These are phyloP conservation scores for Fusarium piperis DNA, from an alignment of 2,329 filamentous ascomycete species.

Conservation along the genomic window DNA sequence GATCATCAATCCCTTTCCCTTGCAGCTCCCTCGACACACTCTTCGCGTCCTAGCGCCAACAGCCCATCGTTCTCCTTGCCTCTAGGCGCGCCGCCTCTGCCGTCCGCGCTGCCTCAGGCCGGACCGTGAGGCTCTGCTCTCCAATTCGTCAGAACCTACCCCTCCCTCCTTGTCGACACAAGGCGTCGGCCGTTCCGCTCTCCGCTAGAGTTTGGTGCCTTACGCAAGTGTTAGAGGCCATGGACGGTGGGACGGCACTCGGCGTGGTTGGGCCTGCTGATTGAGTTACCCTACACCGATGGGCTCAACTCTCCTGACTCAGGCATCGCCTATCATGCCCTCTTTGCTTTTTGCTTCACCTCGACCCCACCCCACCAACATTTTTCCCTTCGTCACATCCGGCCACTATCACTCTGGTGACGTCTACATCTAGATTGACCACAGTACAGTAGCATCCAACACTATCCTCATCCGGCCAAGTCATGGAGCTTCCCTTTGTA, in stretches of 20 bases:
- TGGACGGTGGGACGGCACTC: background rate
- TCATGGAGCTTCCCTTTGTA: constrained; percentile 57
- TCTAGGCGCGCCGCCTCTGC: constrained; percentile 15
- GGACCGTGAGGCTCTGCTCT: constrained; percentile 5
- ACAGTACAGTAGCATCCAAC: background rate
- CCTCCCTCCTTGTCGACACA: background rate
- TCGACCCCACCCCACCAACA: constrained; percentile 27
- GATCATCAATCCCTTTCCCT: constrained; percentile 28
- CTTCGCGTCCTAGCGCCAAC: constrained; percentile 17
- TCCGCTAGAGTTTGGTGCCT: constrained; percentile 24
- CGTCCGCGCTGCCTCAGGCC: background rate
- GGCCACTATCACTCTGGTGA: constrained; percentile 15
- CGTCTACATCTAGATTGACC: constrained; percentile 9
- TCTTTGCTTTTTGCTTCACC: constrained; percentile 8
- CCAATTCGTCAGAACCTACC: constrained; percentile 25
- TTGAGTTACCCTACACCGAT: constrained; percentile 22
- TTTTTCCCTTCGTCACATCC: constrained; percentile 19
- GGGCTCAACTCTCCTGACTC: constrained; percentile 24
- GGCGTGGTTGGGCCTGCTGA: background rate
- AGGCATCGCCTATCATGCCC: background rate
- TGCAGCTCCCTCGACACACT: constrained; percentile 26
- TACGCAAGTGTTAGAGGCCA: constrained; percentile 23
- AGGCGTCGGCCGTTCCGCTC: constrained; percentile 13
- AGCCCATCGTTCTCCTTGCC: constrained; percentile 15
- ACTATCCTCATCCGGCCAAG: constrained; percentile 6